These are phyloP conservation scores for Hemerocallis citrina DNA, from an alignment of 106 monocot species.

Conservation along the genomic window DNA sequence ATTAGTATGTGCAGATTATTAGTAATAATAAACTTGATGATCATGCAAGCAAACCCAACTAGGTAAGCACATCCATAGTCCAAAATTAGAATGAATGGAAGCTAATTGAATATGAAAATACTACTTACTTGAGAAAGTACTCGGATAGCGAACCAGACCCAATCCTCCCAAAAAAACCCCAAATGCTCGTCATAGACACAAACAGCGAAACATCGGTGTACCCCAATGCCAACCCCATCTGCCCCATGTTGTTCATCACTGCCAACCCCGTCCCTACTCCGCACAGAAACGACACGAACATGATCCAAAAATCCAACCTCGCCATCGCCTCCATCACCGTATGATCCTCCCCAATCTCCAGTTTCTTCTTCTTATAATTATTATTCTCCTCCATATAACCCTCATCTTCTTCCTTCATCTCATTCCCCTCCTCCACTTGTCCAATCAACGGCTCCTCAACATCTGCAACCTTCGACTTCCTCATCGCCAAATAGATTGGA, in stretches of 20 bases:
- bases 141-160: constrained; percentile 62
- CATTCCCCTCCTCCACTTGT: background rate
- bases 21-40: too few species aligned
- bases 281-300: constrained; percentile 82
- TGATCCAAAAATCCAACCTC: constrained; percentile 75
- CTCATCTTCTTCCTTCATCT: background rate
- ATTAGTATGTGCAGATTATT: too few species aligned
- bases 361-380: constrained; percentile 6
- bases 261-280: constrained; percentile 91
- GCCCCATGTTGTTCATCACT: constrained; percentile 85
- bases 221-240: constrained; percentile 51
- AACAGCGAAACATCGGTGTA: constrained; percentile 67
- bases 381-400: background rate
- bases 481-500: constrained; percentile 29
- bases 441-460: constrained; percentile 13
- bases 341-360: constrained; percentile 80
- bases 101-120: too few species aligned
- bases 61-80: too few species aligned
- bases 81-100: too few species aligned
- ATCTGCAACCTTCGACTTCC: background rate
- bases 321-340: constrained; percentile 46
- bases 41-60: too few species aligned
- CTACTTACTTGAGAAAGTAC: constrained; percentile 52
- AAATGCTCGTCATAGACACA: constrained; percentile 58
- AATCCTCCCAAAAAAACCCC: constrained; percentile 75